phyloP scores from a whole-genome alignment of 139 green algal species.

The Chlamydomonas incerta region DNA sequence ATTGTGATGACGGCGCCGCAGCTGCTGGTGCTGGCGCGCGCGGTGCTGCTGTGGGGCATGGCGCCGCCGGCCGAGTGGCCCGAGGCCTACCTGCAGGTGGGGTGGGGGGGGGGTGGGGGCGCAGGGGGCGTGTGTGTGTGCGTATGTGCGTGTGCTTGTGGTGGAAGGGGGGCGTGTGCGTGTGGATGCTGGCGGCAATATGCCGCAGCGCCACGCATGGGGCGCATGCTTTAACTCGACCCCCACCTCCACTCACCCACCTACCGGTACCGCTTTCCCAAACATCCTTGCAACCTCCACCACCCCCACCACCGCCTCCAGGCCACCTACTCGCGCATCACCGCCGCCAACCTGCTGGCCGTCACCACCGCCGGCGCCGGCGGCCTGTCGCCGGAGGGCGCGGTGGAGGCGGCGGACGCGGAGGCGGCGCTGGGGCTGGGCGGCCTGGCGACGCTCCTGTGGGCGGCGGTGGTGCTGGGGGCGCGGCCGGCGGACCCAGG shows the following conservation, averaged over 20 bases:
- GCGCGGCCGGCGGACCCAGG: constrained; percentile 13
- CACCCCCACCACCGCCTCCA: neutral
- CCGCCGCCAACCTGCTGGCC: neutral
- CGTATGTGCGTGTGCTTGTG: too few species aligned
- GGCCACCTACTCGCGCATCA: constrained; percentile 26
- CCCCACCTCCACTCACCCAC: too few species aligned
- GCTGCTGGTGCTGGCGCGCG: constrained; percentile 17
- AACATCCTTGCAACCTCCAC: neutral
- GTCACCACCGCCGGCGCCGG: neutral
- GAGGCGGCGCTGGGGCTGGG: constrained; percentile 19
- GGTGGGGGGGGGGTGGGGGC: too few species aligned
- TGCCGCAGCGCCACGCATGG: too few species aligned
- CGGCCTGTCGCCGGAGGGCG: neutral
- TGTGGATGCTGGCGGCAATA: too few species aligned
- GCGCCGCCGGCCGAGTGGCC: neutral
- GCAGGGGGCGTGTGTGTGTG: neutral
- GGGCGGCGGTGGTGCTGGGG: constrained; percentile 11
- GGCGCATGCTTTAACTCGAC: too few species aligned
- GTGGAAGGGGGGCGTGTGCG: neutral
- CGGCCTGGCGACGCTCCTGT: constrained; percentile 27
- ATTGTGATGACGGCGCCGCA: constrained; percentile 16
- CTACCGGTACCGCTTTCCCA: too few species aligned
- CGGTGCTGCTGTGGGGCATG: constrained; percentile 37
- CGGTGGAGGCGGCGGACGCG: constrained; percentile 33
- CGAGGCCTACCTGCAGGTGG: constrained; percentile 18